Percentiles rank a stretch among this genome's conserved stretches.
These are phyloP conservation scores for Cenchrus fungigraminus DNA, from an alignment of 176 grass and related monocot species.

Conservation along the genomic window DNA sequence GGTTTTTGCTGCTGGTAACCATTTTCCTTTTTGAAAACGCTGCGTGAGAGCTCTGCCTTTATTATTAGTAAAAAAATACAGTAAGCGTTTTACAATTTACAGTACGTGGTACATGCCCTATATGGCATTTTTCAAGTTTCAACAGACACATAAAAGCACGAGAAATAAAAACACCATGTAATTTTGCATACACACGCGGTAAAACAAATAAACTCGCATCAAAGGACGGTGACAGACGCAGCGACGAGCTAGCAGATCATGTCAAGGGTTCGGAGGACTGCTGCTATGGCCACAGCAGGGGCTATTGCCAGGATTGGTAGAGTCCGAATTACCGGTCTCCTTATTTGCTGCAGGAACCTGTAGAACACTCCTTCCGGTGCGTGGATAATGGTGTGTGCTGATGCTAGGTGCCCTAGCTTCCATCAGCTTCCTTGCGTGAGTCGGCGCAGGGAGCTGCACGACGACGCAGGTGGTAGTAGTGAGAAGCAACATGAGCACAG, in stretches of 20 bases:
- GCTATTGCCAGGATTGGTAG: slow-evolving; percentile 36
- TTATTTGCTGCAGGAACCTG: neutral
- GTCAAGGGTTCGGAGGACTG: slow-evolving; percentile 28
- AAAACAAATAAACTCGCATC: neutral
- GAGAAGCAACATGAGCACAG: slow-evolving; percentile 31
- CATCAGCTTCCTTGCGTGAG: slow-evolving; percentile 39
- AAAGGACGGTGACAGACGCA: neutral
- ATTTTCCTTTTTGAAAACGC: neutral
- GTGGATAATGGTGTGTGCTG: slow-evolving; percentile 1
- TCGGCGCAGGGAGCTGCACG: slow-evolving; percentile 44
- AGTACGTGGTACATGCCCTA: neutral
- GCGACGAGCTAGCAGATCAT: slow-evolving; percentile 3
- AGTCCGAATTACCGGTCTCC: neutral
- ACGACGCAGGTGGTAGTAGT: slow-evolving; percentile 31
- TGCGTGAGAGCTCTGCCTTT: neutral
- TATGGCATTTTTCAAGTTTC: neutral
- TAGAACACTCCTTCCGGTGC: neutral
- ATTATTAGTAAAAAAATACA: neutral
- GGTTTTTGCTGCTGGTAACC: neutral
- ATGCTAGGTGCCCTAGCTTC: neutral
- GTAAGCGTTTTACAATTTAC: neutral
- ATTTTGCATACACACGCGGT: neutral
- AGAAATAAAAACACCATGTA: neutral
- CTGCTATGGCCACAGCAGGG: slow-evolving; percentile 48
- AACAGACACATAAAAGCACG: slow-evolving; percentile 14